A percentile compares a stretch with the other conserved stretches of the same genome.
phyloP scores from a whole-genome alignment of 2,329 filamentous ascomycete genomes.

The Dactylellina parvicollis region DNA sequence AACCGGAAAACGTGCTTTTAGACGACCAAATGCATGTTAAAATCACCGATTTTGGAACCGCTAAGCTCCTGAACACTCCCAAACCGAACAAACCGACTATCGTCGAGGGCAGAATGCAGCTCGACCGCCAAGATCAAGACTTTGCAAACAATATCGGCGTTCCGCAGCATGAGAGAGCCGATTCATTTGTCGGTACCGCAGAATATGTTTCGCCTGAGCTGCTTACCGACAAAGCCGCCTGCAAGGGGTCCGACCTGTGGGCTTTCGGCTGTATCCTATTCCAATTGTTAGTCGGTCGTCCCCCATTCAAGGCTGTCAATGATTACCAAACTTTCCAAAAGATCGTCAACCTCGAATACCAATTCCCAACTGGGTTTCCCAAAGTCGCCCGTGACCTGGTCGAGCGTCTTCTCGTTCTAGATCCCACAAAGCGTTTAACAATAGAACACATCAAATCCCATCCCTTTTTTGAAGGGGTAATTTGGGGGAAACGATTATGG shows the following conservation, averaged over 20 bases:
- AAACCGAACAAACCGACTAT: conserved; percentile 58
- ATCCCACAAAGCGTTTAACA: conserved; percentile 82
- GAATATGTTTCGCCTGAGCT: conserved; percentile 98
- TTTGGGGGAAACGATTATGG: conserved; percentile 87
- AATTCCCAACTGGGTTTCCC: conserved; percentile 90
- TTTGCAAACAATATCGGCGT: conserved; percentile 59
- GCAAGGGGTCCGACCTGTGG: conserved; percentile 97
- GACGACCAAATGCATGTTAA: conserved; percentile 98
- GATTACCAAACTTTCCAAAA: conserved; percentile 99
- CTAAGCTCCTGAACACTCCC: conserved; percentile 81
- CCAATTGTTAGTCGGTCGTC: conserved; percentile 91
- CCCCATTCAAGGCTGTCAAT: conserved; percentile 94
- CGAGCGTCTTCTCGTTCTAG: conserved; percentile 87
- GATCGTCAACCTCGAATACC: conserved; percentile 92
- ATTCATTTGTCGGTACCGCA: conserved; percentile 95
- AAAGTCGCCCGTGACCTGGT: conserved; percentile 85
- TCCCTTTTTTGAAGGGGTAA: conserved; percentile 88
- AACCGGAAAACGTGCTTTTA: conserved; percentile 94
- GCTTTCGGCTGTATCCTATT: conserved; percentile 98
- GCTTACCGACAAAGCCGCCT: conserved; percentile 95
- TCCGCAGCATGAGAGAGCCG: conserved; percentile 77
- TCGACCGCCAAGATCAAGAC: conserved; percentile 60
- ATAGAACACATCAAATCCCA: conserved; percentile 98
- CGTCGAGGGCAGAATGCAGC: conserved; percentile 64
- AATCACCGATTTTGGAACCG: conserved; percentile 97